phyloP scores from a whole-genome alignment of 192 early-diverging fungal genomes.

The Coemansia sp. region DNA sequence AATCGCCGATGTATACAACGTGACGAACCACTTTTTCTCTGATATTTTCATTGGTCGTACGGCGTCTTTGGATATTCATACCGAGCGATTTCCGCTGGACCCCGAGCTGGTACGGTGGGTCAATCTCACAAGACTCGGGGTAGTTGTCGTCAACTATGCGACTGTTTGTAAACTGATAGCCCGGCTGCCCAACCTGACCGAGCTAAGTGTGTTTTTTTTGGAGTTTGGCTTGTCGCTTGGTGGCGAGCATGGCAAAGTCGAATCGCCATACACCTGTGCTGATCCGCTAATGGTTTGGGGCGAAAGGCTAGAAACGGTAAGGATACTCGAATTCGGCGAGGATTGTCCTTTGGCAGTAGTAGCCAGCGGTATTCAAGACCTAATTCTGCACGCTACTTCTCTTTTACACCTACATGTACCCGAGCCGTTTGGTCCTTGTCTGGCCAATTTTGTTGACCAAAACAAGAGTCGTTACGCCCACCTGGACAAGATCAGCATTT shows the following conservation, averaged over 20 bases:
- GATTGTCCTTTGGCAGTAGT: not conserved
- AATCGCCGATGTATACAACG: not conserved
- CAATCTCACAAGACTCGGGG: not conserved
- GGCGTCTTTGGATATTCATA: not conserved
- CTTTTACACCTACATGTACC: not conserved
- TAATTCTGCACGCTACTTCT: not conserved
- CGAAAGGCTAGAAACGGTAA: not conserved
- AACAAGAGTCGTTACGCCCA: not conserved
- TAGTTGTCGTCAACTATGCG: not conserved
- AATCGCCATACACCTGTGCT: not conserved
- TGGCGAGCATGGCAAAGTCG: no score
- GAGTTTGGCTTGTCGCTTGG: not conserved
- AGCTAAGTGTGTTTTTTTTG: not conserved
- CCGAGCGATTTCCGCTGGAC: not conserved
- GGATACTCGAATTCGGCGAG: not conserved
- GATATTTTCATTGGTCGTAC: not conserved
- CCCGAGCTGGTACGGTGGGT: not conserved
- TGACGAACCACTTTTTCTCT: not conserved
- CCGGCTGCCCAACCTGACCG: not conserved
- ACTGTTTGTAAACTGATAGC: not conserved
- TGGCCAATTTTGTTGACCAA: not conserved
- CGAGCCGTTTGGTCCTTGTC: not conserved
- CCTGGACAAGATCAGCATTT: not conserved
- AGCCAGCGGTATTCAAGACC: not conserved
- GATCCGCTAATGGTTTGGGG: not conserved